Conservation (phyloP, 805 yeast species). For the Candida oleophila region DNA sequence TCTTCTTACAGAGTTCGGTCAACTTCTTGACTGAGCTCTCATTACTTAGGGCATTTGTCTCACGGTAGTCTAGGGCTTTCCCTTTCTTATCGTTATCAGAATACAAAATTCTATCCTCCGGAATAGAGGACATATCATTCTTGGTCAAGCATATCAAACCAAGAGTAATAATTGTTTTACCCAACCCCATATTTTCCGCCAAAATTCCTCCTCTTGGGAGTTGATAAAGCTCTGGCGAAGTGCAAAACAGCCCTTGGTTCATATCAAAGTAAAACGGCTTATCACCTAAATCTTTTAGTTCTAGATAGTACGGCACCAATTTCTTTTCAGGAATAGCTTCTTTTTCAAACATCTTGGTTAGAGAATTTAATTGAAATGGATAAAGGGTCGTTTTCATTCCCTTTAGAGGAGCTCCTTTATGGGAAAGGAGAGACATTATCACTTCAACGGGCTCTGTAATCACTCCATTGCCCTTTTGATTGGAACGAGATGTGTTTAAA, state of each 20-base stretch:
- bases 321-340: slow-evolving; percentile 39
- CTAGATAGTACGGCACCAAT: slow-evolving; percentile 34
- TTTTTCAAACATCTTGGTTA: slow-evolving; percentile 56
- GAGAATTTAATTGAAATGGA: slow-evolving; percentile 59
- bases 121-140: slow-evolving; percentile 48
- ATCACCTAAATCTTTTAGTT: slow-evolving; percentile 18
- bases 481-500: not conserved
- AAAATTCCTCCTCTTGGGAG: slow-evolving; percentile 62
- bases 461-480: slow-evolving; percentile 11
- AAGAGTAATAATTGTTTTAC: slow-evolving; percentile 61
- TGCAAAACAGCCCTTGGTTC: slow-evolving; percentile 22
- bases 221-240: slow-evolving; percentile 39
- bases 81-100: slow-evolving; percentile 4
- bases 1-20: slow-evolving; percentile 41
- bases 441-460: not conserved
- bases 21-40: slow-evolving; percentile 12
- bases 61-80: slow-evolving; percentile 1
- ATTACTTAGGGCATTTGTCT: slow-evolving; percentile 4
- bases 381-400: slow-evolving; percentile 56
- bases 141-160: slow-evolving; percentile 57
- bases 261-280: slow-evolving; percentile 37
- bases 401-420: not conserved
- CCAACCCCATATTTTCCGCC: slow-evolving; percentile 70
- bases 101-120: slow-evolving; percentile 26
- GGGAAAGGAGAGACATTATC: not conserved